Evolutionary conservation across 2,329 filamentous ascomycete genomes (phyloP).

Genomic region (Trichoderma hamatum): DNA sequence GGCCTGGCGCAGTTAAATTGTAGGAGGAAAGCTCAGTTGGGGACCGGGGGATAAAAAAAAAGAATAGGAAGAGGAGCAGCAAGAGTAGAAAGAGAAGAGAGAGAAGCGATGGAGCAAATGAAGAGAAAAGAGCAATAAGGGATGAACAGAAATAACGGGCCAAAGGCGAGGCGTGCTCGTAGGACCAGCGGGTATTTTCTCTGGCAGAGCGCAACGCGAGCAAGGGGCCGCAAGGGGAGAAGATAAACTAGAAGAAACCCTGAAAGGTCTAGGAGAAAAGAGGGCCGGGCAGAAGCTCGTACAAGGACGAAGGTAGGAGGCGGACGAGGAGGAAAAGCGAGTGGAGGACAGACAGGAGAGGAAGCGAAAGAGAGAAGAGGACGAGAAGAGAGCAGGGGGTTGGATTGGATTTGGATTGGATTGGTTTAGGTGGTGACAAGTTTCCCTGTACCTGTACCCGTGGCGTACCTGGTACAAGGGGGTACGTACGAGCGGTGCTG

Average conservation of each 20-base stretch:
- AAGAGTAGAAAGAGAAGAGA: slow-evolving; percentile 14
- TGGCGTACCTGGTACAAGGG: neutral
- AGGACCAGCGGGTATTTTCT: slow-evolving; percentile 22
- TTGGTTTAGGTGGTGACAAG: slow-evolving; percentile 1
- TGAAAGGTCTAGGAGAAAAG: slow-evolving; percentile 26
- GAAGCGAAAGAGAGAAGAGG: slow-evolving; percentile 40
- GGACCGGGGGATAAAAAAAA: slow-evolving; percentile 16
- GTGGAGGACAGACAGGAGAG: slow-evolving; percentile 39
- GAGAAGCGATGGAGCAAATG: slow-evolving; percentile 24
- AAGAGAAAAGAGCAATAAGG: slow-evolving; percentile 26
- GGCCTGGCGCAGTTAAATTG: slow-evolving; percentile 20
- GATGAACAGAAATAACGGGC: slow-evolving; percentile 26
- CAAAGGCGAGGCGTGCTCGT: slow-evolving; percentile 24
- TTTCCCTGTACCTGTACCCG: neutral
- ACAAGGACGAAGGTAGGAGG: slow-evolving; percentile 39
- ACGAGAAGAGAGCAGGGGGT: slow-evolving; percentile 32
- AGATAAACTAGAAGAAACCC: slow-evolving; percentile 25
- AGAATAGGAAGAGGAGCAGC: slow-evolving; percentile 21
- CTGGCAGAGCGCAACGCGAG: slow-evolving; percentile 26
- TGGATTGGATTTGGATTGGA: slow-evolving; percentile 17
- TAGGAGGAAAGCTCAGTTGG: slow-evolving; percentile 5
- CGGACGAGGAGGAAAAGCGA: slow-evolving; percentile 39
- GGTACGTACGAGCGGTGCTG: neutral
- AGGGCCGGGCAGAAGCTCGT: slow-evolving; percentile 32
- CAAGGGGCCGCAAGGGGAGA: slow-evolving; percentile 23